phyloP scores from a whole-genome alignment of 192 early-diverging fungal genomes.

The Cetraspora pellucida region DNA sequence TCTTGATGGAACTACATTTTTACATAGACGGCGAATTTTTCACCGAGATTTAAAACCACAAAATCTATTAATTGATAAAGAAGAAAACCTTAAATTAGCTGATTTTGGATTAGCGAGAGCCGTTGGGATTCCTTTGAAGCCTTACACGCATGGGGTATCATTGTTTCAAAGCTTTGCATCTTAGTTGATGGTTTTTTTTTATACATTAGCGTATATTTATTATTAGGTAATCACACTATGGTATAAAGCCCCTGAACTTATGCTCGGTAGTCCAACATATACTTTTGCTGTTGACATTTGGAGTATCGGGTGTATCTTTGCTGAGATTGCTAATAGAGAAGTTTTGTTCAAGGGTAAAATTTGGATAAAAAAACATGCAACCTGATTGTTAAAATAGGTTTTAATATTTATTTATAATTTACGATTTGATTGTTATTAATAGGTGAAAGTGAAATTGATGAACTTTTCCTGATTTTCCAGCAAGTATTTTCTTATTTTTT shows the following conservation, averaged over 20 bases:
- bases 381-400: background rate
- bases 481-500: background rate
- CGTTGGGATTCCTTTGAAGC: constrained; percentile 88
- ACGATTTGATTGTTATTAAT: background rate
- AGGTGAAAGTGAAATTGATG: constrained; percentile 66
- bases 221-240: constrained; percentile 83
- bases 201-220: background rate
- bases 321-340: constrained; percentile 80
- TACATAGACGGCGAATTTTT: constrained; percentile 78
- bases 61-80: constrained; percentile 81
- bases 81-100: constrained; percentile 84
- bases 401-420: background rate
- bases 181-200: background rate
- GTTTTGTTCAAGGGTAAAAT: constrained; percentile 83
- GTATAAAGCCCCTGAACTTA: constrained; percentile 95
- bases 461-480: constrained; percentile 59
- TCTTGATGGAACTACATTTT: constrained; percentile 81
- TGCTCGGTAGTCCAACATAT: constrained; percentile 88
- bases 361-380: too few species aligned
- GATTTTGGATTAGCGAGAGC: constrained; percentile 87
- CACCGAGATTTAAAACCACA: constrained; percentile 85
- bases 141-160: constrained; percentile 89
- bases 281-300: constrained; percentile 96
- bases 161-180: background rate
- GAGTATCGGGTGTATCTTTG: constrained; percentile 97